phyloP scores from a whole-genome alignment of 2,329 filamentous ascomycete genomes.

The Drechslerella coelobrocha region DNA sequence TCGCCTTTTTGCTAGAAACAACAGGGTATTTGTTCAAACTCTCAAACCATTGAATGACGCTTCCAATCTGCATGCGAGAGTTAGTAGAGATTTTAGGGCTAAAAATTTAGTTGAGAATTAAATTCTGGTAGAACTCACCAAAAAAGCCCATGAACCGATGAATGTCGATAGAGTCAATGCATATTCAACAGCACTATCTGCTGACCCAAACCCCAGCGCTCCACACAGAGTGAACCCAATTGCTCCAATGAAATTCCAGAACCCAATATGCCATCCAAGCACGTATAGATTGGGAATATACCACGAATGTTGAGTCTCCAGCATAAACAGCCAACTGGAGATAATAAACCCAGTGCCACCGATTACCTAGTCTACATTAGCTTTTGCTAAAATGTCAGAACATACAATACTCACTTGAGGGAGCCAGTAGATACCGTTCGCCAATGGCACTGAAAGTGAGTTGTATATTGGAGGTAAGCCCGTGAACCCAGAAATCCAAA shows the following conservation, averaged over 20 bases:
- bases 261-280: slow-evolving; percentile 72
- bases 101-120: background rate
- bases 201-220: slow-evolving; percentile 64
- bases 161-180: slow-evolving; percentile 63
- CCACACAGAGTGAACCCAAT: slow-evolving; percentile 70
- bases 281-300: slow-evolving; percentile 65
- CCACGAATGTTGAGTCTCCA: slow-evolving; percentile 72
- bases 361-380: too few relatives aligned
- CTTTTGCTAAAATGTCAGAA: too few relatives aligned
- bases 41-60: slow-evolving; percentile 12
- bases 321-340: slow-evolving; percentile 67
- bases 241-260: slow-evolving; percentile 71
- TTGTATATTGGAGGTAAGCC: slow-evolving; percentile 66
- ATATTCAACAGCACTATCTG: slow-evolving; percentile 60
- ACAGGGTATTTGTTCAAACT: slow-evolving; percentile 18
- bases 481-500: slow-evolving; percentile 70
- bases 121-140: slow-evolving; percentile 64
- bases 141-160: slow-evolving; percentile 14
- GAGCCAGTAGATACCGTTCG: slow-evolving; percentile 68
- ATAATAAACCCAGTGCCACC: slow-evolving; percentile 70
- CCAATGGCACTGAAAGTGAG: slow-evolving; percentile 61
- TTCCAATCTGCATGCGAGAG: slow-evolving; percentile 2
- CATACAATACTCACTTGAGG: too few relatives aligned
- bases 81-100: background rate
- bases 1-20: slow-evolving; percentile 6